Conservation (phyloP, 208 protist genomes). For the Wallacemonas sp. region DNA sequence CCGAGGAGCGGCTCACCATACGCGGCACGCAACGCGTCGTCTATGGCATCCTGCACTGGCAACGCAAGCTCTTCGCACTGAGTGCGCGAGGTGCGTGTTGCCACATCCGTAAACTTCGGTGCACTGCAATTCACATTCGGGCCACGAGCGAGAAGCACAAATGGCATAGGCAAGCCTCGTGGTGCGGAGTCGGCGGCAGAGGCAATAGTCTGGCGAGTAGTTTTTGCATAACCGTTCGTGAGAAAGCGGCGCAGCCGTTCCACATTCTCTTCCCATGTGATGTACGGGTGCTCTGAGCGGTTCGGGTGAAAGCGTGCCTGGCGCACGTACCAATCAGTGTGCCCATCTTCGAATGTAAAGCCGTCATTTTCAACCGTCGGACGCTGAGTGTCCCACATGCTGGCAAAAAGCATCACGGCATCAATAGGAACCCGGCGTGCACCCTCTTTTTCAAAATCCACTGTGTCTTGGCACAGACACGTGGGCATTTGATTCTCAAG, state of each 20-base stretch:
- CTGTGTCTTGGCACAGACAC: slow-evolving; percentile 9
- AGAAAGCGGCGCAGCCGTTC: neutral
- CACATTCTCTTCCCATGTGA: slow-evolving; percentile 12
- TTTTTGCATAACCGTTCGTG: neutral
- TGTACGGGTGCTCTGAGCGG: neutral
- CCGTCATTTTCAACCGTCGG: neutral
- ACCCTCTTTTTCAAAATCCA: neutral
- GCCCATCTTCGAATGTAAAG: neutral
- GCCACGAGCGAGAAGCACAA: neutral
- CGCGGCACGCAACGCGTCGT: neutral
- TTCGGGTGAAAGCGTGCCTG: neutral
- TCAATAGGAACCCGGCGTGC: neutral
- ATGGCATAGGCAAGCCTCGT: neutral
- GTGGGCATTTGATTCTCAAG: neutral
- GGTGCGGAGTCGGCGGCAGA: neutral
- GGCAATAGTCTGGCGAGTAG: neutral
- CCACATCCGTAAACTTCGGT: neutral
- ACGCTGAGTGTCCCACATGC: slow-evolving; percentile 1
- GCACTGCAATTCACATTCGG: neutral
- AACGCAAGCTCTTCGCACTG: neutral
- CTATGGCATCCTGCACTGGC: neutral
- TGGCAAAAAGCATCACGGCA: neutral
- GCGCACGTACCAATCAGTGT: neutral
- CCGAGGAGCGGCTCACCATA: neutral
- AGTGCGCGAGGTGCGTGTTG: neutral